A percentile compares a stretch with the other conserved stretches of the same genome.
phyloP scores from a whole-genome alignment of 495 filamentous ascomycete species.

The Eremomyces bilateralis region DNA sequence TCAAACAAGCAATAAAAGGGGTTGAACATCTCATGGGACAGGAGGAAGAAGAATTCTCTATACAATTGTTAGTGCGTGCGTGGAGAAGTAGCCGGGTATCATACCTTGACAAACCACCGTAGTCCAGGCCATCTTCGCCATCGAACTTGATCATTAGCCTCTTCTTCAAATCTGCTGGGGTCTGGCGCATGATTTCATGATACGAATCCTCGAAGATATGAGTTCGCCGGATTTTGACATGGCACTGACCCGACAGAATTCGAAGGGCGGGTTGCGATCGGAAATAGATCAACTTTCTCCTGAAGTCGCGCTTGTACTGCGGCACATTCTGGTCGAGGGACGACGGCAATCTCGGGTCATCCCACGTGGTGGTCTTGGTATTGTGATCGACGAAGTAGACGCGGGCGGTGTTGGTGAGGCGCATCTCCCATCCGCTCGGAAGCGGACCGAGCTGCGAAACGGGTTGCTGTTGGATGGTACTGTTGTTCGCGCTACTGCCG shows the following conservation, averaged over 20 bases:
- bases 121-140: conserved; percentile 93
- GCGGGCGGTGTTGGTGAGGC: conserved; percentile 87
- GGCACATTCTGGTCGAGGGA: conserved; percentile 96
- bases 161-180: conserved; percentile 91
- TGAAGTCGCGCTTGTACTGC: conserved; percentile 98
- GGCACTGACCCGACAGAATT: conserved; percentile 88
- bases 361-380: conserved; percentile 99
- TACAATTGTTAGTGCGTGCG: conserved; percentile 5
- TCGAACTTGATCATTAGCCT: conserved; percentile 99
- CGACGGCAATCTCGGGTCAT: conserved; percentile 84
- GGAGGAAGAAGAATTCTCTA: conserved; percentile 98
- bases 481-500: conserved; percentile 41
- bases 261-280: conserved; percentile 89
- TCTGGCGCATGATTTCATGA: conserved; percentile 93
- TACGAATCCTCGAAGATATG: conserved; percentile 99
- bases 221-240: conserved; percentile 87
- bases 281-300: conserved; percentile 97
- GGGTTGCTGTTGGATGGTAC: conserved; percentile 88
- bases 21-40: conserved; percentile 99
- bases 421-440: conserved; percentile 98
- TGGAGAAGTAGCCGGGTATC: background rate
- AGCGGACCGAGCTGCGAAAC: conserved; percentile 94
- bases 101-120: conserved; percentile 80
- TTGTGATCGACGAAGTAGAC: conserved; percentile 99
- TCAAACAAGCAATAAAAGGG: conserved; percentile 99